phyloP scores from a whole-genome alignment of 805 yeast genomes.

The Limtongia smithiae region DNA sequence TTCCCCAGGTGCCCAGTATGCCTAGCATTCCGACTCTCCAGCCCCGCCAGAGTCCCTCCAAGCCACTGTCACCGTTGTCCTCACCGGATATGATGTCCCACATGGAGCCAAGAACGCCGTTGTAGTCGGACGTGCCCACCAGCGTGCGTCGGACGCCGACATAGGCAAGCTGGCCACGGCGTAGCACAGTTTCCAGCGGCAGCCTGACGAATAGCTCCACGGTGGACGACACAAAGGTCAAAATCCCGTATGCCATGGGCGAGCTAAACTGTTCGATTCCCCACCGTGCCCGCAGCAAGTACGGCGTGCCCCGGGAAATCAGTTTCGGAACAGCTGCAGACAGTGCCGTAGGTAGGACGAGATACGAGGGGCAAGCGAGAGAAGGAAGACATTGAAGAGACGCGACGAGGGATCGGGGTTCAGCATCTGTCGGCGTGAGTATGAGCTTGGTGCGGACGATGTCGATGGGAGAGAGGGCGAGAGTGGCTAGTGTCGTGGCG shows the following conservation, averaged over 20 bases:
- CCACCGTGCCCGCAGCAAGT: conserved; percentile 53
- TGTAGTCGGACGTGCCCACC: conserved; percentile 55
- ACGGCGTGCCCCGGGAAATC: conserved; percentile 65
- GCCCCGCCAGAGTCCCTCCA: conserved; percentile 69
- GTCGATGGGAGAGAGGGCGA: conserved; percentile 75
- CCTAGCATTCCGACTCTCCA: conserved; percentile 87
- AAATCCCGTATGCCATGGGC: conserved; percentile 56
- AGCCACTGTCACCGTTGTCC: conserved; percentile 45
- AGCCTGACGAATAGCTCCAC: conserved; percentile 69
- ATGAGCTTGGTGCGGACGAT: conserved; percentile 74
- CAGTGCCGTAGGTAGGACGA: conserved; percentile 65
- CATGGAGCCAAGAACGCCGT: conserved; percentile 53
- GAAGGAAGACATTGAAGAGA: conserved; percentile 53
- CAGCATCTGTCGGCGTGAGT: conserved; percentile 56
- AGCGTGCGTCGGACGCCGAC: conserved; percentile 49
- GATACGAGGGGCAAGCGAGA: conserved; percentile 53
- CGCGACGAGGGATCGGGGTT: conserved; percentile 66
- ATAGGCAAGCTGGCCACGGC: conserved; percentile 77
- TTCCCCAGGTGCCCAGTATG: conserved; percentile 78
- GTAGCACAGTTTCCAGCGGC: conserved; percentile 81
- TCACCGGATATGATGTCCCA: conserved; percentile 48
- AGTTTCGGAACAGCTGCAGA: conserved; percentile 59
- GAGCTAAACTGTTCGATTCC: conserved; percentile 65
- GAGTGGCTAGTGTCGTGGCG: conserved; percentile 69
- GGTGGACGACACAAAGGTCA: conserved; percentile 58